These are phyloP conservation scores for Termitomyces sp. DNA, from an alignment of 768 basidiomycete genomes.

Conservation along the genomic window DNA sequence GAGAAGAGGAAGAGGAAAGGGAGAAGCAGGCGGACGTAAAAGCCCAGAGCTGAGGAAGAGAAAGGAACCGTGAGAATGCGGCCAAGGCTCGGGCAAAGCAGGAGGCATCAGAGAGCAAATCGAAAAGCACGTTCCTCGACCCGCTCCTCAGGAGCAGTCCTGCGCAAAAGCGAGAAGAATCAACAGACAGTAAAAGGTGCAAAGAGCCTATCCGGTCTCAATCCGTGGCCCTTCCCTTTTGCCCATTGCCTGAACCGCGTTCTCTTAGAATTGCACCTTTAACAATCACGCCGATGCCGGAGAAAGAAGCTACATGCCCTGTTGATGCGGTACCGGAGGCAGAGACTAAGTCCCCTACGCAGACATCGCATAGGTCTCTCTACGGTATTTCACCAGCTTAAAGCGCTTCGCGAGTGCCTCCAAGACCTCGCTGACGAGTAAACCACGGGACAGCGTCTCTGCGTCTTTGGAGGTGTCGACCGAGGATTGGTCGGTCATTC, in stretches of 20 bases:
- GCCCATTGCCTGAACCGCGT: conserved; percentile 1
- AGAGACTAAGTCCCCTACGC: conserved; percentile 18
- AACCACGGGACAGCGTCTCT: conserved; percentile 55
- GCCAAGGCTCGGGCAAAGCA: conserved; percentile 19
- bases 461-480: conserved; percentile 58
- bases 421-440: conserved; percentile 22
- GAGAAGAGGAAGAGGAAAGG: conserved; percentile 12
- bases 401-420: conserved; percentile 38
- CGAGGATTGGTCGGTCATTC: conserved; percentile 60
- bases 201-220: conserved; percentile 8
- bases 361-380: conserved; percentile 50
- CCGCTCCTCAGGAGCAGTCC: conserved; percentile 12
- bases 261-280: neutral
- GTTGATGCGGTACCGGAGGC: neutral
- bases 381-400: conserved; percentile 42
- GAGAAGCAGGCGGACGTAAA: conserved; percentile 6
- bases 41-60: conserved; percentile 21
- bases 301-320: conserved; percentile 5
- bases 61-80: conserved; percentile 16
- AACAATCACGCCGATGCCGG: neutral
- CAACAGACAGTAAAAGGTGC: neutral
- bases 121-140: conserved; percentile 13
- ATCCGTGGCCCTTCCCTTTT: conserved; percentile 6
- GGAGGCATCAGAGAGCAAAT: conserved; percentile 16
- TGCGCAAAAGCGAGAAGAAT: conserved; percentile 6